Evolutionary conservation across 495 filamentous ascomycete species (phyloP).

Genomic region (Neurospora sp.): DNA sequence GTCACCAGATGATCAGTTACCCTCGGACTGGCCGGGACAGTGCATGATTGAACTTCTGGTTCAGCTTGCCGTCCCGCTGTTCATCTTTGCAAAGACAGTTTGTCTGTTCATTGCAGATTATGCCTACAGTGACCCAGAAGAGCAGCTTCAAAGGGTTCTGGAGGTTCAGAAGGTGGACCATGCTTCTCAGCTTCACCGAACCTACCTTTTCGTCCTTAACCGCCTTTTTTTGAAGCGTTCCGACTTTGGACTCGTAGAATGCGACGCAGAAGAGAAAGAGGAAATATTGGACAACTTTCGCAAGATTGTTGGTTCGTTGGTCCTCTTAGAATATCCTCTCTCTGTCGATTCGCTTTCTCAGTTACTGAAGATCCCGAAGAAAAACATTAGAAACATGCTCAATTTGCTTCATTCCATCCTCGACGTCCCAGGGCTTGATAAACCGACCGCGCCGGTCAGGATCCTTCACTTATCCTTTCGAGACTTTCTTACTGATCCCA

Average conservation of each 20-base stretch:
- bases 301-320: conserved; percentile 23
- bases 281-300: not conserved
- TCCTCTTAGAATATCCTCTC: conserved; percentile 15
- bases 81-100: conserved; percentile 35
- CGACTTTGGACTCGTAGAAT: not conserved
- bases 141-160: conserved; percentile 20
- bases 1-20: conserved; percentile 1
- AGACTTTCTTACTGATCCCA: not conserved
- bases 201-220: conserved; percentile 25
- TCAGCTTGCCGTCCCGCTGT: conserved; percentile 29
- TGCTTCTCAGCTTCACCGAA: conserved; percentile 20
- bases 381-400: conserved; percentile 10
- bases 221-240: conserved; percentile 12
- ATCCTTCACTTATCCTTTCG: not conserved
- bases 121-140: conserved; percentile 10
- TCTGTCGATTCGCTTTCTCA: not conserved
- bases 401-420: conserved; percentile 22
- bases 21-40: conserved; percentile 31
- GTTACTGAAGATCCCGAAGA: conserved; percentile 7
- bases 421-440: conserved; percentile 5
- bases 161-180: conserved; percentile 13
- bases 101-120: conserved; percentile 29
- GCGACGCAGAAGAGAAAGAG: not conserved
- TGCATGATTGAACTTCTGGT: conserved; percentile 21
- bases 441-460: not conserved